phyloP scores from a whole-genome alignment of 2,329 filamentous ascomycete species.

The Aspergillus arachidicola region DNA sequence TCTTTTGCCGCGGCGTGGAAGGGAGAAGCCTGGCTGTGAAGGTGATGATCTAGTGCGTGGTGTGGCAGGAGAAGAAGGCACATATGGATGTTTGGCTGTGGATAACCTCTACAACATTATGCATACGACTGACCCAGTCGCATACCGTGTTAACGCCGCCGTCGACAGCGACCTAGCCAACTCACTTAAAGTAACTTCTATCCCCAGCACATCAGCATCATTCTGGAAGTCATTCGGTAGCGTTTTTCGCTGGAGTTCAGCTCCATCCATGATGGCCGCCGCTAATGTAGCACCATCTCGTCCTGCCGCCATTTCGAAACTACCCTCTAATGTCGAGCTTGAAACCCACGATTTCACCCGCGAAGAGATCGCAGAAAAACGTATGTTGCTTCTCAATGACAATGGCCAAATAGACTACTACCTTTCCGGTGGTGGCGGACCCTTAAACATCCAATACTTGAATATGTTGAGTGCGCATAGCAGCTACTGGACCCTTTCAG shows the following conservation, averaged over 20 bases:
- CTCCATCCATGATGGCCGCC: constrained; percentile 58
- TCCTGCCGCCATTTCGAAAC: constrained; percentile 61
- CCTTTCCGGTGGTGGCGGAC: constrained; percentile 78
- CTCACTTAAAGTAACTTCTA: constrained; percentile 73
- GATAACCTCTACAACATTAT: constrained; percentile 97
- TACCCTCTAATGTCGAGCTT: constrained; percentile 77
- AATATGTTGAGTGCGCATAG: constrained; percentile 97
- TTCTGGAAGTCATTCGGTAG: constrained; percentile 67
- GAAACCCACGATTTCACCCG: constrained; percentile 93
- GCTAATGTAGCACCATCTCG: constrained; percentile 61
- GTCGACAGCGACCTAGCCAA: constrained; percentile 80
- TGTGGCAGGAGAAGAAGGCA: constrained; percentile 76
- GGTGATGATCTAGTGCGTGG: constrained; percentile 60
- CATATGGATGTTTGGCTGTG: constrained; percentile 87
- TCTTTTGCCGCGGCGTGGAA: constrained; percentile 75
- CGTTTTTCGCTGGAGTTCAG: constrained; percentile 60
- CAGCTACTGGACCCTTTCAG: constrained; percentile 85
- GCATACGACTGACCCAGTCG: constrained; percentile 75
- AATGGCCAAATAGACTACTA: constrained; percentile 96
- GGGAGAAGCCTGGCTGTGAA: constrained; percentile 74
- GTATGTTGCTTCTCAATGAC: constrained; percentile 86
- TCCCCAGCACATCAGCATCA: constrained; percentile 71
- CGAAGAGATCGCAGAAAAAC: constrained; percentile 88
- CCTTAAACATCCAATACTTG: constrained; percentile 91
- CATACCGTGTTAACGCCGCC: constrained; percentile 87